These are phyloP conservation scores for Penicillium waksmanii DNA, from an alignment of 495 filamentous ascomycete genomes.

Conservation along the genomic window DNA sequence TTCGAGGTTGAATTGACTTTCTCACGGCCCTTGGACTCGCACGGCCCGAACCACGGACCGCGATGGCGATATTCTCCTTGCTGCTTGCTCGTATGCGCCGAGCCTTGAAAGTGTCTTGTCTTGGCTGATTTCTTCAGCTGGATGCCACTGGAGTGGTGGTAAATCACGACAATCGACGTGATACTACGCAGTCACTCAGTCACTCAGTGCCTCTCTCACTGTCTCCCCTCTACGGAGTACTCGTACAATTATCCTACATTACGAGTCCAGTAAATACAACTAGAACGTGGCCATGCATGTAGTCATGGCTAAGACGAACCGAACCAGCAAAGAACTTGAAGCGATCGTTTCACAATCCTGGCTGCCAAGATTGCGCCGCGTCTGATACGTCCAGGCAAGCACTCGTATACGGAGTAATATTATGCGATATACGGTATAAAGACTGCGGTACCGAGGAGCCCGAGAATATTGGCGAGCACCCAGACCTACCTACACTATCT, in stretches of 20 bases:
- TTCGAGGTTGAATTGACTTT: constrained; percentile 12
- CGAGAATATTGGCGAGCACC: no score
- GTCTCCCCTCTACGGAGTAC: neutral
- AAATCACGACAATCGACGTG: neutral
- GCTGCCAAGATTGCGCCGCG: neutral
- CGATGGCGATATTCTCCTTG: constrained; percentile 3
- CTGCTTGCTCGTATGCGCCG: constrained; percentile 3
- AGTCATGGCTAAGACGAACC: neutral
- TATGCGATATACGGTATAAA: no score
- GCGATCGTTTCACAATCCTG: constrained; percentile 2
- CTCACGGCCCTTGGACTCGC: constrained; percentile 1
- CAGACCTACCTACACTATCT: neutral
- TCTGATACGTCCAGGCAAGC: neutral
- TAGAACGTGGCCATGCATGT: neutral
- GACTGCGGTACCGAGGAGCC: no score
- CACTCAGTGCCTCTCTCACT: no score
- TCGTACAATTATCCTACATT: neutral
- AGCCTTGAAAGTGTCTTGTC: neutral
- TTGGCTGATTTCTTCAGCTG: constrained; percentile 1
- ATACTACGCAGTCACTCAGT: neutral
- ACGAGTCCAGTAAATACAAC: neutral
- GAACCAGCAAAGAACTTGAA: neutral
- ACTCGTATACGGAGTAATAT: no score
- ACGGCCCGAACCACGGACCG: constrained; percentile 16
- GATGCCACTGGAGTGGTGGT: neutral